Evolutionary conservation across 192 early-diverging fungal genomes (phyloP).

Genomic region (Linnemannia zychae): DNA sequence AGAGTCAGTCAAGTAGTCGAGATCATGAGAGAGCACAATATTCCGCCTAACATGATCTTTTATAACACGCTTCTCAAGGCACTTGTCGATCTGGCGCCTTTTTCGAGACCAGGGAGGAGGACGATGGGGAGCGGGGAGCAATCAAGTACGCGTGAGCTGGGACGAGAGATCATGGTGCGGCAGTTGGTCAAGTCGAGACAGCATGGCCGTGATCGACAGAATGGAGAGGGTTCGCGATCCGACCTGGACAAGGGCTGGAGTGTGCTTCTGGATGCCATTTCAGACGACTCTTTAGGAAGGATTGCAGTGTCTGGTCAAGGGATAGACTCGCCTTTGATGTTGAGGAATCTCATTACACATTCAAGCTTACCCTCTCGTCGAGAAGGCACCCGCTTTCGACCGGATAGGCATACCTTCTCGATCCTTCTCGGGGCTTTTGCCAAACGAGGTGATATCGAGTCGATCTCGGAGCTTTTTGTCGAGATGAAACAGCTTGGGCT

Average conservation of each 20-base stretch:
- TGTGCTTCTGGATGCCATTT: slow-evolving; percentile 22
- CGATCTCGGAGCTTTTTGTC: slow-evolving; percentile 43
- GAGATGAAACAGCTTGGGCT: slow-evolving; percentile 33
- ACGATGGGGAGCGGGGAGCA: slow-evolving; percentile 23
- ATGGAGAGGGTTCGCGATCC: not conserved
- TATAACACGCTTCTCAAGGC: slow-evolving; percentile 51
- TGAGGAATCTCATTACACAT: slow-evolving; percentile 29
- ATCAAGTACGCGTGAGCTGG: slow-evolving; percentile 29
- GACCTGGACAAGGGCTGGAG: slow-evolving; percentile 41
- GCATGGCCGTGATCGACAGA: not conserved
- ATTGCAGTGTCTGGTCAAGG: slow-evolving; percentile 1
- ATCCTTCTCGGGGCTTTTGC: slow-evolving; percentile 48
- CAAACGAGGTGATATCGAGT: slow-evolving; percentile 37
- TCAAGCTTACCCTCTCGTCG: not conserved
- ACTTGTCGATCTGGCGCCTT: slow-evolving; percentile 32
- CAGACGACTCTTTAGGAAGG: not conserved
- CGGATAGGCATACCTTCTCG: slow-evolving; percentile 40
- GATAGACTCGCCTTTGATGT: slow-evolving; percentile 5
- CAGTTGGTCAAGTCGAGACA: slow-evolving; percentile 20
- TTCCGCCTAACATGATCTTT: slow-evolving; percentile 46
- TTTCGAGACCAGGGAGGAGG: slow-evolving; percentile 13
- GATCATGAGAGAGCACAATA: slow-evolving; percentile 16
- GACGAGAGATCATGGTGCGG: slow-evolving; percentile 42
- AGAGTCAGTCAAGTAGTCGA: slow-evolving; percentile 10
- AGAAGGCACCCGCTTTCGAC: slow-evolving; percentile 9